Percentiles rank a stretch among this genome's conserved stretches.
Conservation (phyloP, 768 basidiomycete genomes). For the Mycena metata region DNA sequence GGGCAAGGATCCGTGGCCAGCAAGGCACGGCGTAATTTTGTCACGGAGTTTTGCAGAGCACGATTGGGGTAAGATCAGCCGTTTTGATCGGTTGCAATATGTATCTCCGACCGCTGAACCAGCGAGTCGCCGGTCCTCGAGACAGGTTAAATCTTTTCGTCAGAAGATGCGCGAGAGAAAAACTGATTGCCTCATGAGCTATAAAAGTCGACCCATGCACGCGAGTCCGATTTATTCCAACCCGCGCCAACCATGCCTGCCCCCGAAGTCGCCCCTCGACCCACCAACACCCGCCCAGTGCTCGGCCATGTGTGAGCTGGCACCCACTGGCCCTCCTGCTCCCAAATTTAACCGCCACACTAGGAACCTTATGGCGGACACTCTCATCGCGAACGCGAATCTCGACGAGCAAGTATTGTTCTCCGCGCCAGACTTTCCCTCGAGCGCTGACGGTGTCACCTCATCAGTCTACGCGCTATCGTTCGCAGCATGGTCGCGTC, state of each 20-base stretch:
- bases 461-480: slow-evolving; percentile 34
- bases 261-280: slow-evolving; percentile 19
- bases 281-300: slow-evolving; percentile 23
- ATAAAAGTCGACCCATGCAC: slow-evolving; percentile 25
- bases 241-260: slow-evolving; percentile 25
- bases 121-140: slow-evolving; percentile 5
- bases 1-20: background rate
- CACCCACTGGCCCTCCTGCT: background rate
- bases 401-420: slow-evolving; percentile 32
- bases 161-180: slow-evolving; percentile 19
- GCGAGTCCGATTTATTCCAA: background rate
- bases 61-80: slow-evolving; percentile 15
- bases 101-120: slow-evolving; percentile 29
- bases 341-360: too few species aligned
- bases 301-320: slow-evolving; percentile 32
- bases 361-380: slow-evolving; percentile 39
- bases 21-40: background rate
- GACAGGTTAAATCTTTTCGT: slow-evolving; percentile 14
- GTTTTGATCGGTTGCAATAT: slow-evolving; percentile 33
- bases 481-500: slow-evolving; percentile 38
- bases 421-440: too few species aligned
- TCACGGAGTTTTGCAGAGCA: background rate
- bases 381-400: slow-evolving; percentile 38
- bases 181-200: slow-evolving; percentile 23
- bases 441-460: slow-evolving; percentile 1